Conservation (phyloP, 2,329 filamentous ascomycete species). For the Trichoderma sp. region DNA sequence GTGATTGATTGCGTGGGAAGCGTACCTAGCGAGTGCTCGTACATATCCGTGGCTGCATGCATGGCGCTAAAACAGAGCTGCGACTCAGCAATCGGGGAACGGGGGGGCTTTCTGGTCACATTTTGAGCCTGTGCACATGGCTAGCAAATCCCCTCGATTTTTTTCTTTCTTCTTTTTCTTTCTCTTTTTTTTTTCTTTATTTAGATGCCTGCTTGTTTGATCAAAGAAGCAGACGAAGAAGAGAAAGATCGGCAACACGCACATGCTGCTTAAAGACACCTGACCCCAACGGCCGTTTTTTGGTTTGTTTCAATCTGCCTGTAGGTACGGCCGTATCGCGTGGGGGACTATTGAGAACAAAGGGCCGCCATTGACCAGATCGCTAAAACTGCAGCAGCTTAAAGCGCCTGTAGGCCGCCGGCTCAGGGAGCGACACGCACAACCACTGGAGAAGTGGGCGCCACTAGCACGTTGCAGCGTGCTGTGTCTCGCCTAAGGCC, state of each 20-base stretch:
- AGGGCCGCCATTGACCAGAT: neutral
- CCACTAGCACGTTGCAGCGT: neutral
- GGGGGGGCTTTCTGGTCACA: slow-evolving; percentile 10
- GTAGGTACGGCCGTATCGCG: neutral
- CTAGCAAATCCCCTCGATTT: neutral
- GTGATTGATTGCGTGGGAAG: neutral
- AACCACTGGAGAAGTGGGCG: neutral
- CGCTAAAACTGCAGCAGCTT: neutral
- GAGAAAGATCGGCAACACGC: neutral
- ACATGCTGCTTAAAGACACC: neutral
- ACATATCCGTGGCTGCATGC: slow-evolving; percentile 2
- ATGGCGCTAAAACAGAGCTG: slow-evolving; percentile 11
- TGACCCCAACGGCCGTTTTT: neutral
- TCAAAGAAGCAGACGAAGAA: neutral
- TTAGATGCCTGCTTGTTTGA: neutral
- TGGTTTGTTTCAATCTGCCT: neutral
- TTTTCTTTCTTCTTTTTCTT: neutral
- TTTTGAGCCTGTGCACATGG: neutral
- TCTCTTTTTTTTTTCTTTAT: neutral
- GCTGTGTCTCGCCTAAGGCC: slow-evolving; percentile 21
- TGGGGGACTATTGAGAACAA: neutral
- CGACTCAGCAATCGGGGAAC: neutral
- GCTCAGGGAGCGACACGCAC: neutral
- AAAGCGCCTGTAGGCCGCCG: neutral
- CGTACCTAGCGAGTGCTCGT: slow-evolving; percentile 6